A percentile compares a stretch with the other conserved stretches of the same genome.
These are phyloP conservation scores for Lepidium sativum DNA, from an alignment of 345 rosid species.

Conservation along the genomic window DNA sequence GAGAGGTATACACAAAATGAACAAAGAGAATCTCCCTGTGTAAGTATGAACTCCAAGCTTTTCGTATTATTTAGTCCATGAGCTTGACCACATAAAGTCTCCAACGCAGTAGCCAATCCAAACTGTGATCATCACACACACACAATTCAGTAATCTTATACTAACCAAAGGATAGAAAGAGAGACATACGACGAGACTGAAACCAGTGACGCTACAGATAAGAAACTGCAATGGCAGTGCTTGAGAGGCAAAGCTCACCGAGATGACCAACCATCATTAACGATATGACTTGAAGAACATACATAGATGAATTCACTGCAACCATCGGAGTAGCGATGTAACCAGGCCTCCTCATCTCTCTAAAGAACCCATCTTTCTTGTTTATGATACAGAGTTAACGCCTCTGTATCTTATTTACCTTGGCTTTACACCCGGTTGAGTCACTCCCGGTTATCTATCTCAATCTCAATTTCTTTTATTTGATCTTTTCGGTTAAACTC, in stretches of 20 bases:
- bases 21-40: slow-evolving; percentile 40
- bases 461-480: no score
- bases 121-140: slow-evolving; percentile 26
- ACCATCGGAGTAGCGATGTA: slow-evolving; percentile 65
- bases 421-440: no score
- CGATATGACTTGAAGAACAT: slow-evolving; percentile 46
- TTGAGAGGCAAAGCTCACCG: slow-evolving; percentile 60
- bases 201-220: slow-evolving; percentile 67
- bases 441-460: no score
- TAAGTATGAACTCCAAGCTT: slow-evolving; percentile 52
- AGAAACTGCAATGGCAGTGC: slow-evolving; percentile 72
- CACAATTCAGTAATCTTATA: neutral
- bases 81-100: slow-evolving; percentile 80
- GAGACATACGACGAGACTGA: slow-evolving; percentile 55
- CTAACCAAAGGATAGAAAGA: neutral
- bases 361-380: slow-evolving; percentile 8
- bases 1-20: slow-evolving; percentile 43
- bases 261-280: slow-evolving; percentile 83
- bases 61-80: slow-evolving; percentile 52
- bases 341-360: slow-evolving; percentile 43
- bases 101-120: slow-evolving; percentile 71
- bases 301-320: slow-evolving; percentile 47
- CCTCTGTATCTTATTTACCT: no score
- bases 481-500: no score
- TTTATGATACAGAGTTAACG: no score